phyloP scores from a whole-genome alignment of 805 yeast species.

The Ogataea henricii region DNA sequence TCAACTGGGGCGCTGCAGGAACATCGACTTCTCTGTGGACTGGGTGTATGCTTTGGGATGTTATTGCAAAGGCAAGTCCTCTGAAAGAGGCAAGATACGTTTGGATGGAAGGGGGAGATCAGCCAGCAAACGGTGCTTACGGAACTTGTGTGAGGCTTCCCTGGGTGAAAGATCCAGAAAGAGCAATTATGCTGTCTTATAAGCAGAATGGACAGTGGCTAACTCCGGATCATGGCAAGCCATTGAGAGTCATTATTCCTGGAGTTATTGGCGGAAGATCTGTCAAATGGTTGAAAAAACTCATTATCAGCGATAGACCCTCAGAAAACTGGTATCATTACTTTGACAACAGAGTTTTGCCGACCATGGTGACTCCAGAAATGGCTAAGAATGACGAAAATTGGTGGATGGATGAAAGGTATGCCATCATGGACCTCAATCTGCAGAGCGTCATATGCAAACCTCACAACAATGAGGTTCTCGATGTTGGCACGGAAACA shows the following conservation, averaged over 20 bases:
- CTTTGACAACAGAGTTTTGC: conserved; percentile 39
- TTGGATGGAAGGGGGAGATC: conserved; percentile 39
- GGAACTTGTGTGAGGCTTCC: conserved; percentile 36
- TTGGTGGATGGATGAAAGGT: conserved; percentile 43
- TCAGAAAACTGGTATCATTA: conserved; percentile 40
- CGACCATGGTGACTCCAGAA: conserved; percentile 39
- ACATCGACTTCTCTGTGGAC: conserved; percentile 39
- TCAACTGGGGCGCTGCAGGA: conserved; percentile 41
- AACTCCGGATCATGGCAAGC: conserved; percentile 40
- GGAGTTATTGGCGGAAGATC: conserved; percentile 43
- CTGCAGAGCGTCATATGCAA: conserved; percentile 36
- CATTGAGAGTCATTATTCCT: conserved; percentile 38
- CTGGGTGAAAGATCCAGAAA: conserved; percentile 37
- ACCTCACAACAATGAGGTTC: conserved; percentile 33
- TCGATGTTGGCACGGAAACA: conserved; percentile 18
- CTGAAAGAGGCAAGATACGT: conserved; percentile 31
- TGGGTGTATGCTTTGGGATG: conserved; percentile 34
- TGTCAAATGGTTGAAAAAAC: conserved; percentile 39
- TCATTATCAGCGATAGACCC: conserved; percentile 34
- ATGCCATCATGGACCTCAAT: conserved; percentile 38
- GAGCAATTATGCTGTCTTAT: conserved; percentile 36
- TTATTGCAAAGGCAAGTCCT: conserved; percentile 32
- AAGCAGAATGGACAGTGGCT: conserved; percentile 38
- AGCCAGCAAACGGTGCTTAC: conserved; percentile 36
- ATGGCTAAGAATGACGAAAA: conserved; percentile 32